A percentile compares a stretch with the other conserved stretches of the same genome.
These are phyloP conservation scores for Populus alba DNA, from an alignment of 345 rosid species.

Conservation along the genomic window DNA sequence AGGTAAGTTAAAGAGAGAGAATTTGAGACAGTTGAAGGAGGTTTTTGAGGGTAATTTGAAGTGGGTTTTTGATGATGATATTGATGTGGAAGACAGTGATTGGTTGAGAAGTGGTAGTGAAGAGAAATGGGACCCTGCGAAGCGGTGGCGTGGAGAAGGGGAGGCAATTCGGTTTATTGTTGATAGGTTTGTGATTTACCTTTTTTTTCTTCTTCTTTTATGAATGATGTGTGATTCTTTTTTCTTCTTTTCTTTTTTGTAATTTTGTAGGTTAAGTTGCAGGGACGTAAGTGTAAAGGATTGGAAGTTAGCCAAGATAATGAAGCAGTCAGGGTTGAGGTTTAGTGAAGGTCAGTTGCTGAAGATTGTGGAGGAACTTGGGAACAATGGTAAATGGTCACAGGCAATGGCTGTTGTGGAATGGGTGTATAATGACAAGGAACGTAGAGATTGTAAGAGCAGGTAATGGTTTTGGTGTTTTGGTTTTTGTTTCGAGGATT, in stretches of 20 bases:
- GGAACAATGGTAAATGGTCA: slow-evolving; percentile 65
- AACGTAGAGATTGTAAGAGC: slow-evolving; percentile 56
- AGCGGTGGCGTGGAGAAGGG: slow-evolving; percentile 59
- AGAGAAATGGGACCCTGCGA: slow-evolving; percentile 41
- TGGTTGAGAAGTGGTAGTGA: slow-evolving; percentile 19
- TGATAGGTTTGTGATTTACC: slow-evolving; percentile 40
- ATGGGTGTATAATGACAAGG: slow-evolving; percentile 72
- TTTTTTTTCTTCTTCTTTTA: background rate
- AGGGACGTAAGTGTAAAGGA: slow-evolving; percentile 62
- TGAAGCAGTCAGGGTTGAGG: slow-evolving; percentile 82
- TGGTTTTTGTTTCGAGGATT: background rate
- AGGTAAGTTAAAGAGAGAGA: slow-evolving; percentile 45
- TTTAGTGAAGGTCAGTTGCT: slow-evolving; percentile 84
- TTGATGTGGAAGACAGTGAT: slow-evolving; percentile 46
- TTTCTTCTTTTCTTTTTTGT: background rate
- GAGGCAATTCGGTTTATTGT: slow-evolving; percentile 72
- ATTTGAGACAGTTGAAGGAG: slow-evolving; percentile 62
- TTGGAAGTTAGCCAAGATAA: slow-evolving; percentile 89
- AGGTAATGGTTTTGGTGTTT: slow-evolving; percentile 38
- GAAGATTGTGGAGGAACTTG: slow-evolving; percentile 69
- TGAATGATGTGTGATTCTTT: slow-evolving; percentile 1
- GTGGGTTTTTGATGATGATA: slow-evolving; percentile 85
- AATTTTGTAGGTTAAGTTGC: slow-evolving; percentile 53
- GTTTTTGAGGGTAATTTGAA: slow-evolving; percentile 65
- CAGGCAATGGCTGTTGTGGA: slow-evolving; percentile 72